Evolutionary conservation across 1,284 basidiomycete genomes (phyloP), one percentile per base, ranked within the genome.

Genomic region (Anthracocystis walkeri): DNA sequence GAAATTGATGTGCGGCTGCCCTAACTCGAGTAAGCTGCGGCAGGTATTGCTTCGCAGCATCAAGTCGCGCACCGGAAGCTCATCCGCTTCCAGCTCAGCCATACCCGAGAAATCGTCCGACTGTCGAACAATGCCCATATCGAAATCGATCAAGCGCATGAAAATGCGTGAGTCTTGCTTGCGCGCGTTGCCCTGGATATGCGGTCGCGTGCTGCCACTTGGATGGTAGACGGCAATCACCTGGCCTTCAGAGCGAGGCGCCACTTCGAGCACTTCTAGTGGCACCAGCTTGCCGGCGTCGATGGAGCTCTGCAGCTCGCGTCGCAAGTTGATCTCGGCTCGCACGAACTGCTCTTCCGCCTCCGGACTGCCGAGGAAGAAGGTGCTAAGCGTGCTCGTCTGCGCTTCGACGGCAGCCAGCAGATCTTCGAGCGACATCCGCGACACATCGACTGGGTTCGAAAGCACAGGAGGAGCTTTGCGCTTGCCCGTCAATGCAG

Each of bases 1-100:
- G 77, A 88, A 88, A 78, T 88, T 88, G 86, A 88, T 88, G 59
- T 86, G 86, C 51, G 86, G 86, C 83, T 88, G 87, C 46, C 87
- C 87, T 16, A 88, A 85, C 72, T 88, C 87, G 40, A 88, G 78
- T 40, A 87, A 82, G 46, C 84, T 86, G 33, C 87, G 79, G 46
- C 87, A 87, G 40, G 86, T 86, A 25, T 84, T 86, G 60, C 86
- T 85, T 31, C 87, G 75, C 54, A 88, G 84, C 72, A 88, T 86
- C 42, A 88, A 78, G 65, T 88, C 88, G n/a, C 87, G 81, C 8
- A 88, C 86, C 3, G 88, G 88, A 50, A 88, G 76, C 60, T 87
- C 87, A 56, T 84, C 83, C 7, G 67, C 53, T 11, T 82, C 78
- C 52, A 84, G 81, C 18, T 75, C 69, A 8, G 75, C 81, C 74